Evolutionary conservation across 768 basidiomycete genomes (phyloP), one percentile per base, ranked within the genome.

Genomic region (Suillus tomentosus): DNA sequence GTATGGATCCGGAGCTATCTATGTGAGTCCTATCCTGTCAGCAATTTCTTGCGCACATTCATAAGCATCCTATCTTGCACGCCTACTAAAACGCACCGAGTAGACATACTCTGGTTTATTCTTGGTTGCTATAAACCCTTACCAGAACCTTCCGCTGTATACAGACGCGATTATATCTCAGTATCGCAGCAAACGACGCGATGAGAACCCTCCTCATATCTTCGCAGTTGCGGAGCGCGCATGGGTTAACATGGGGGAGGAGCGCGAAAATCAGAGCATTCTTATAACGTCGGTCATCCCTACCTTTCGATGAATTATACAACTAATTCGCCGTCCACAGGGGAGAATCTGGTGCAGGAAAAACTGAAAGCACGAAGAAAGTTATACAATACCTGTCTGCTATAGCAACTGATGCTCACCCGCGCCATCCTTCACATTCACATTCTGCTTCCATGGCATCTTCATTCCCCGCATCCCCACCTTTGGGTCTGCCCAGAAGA

Each of bases 371-470:
- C 78, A 93, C 92, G 15, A 99, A 99, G 84, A 99, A 99, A 73
- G 96, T 99, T 71, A 99, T 99, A 62, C 97, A 99, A 75, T 99
- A 99, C 78, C 87, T 99, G 48, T 96, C 97, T 1, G 94, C 97
- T 8, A 98, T 99, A 69, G 97, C 97, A 2, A 87, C 93, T 13
- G 93, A 95, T 69, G 81, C 85, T 2, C 86, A 92, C 69, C 78
- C 80, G 19, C 73, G 82, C 17, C 72, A 82, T 3, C 77, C 84
- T 24, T 85, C 90, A 0, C 90, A 92, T 73, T 85, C 89, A 9
- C 87, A 87, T 56, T 84, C 90, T 5, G 81, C 88, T 2, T 89
- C 89, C 2, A 74, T 91, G 14, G 77, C 85, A 39, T 77, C 81
- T 2, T 77, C 86, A 1, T 85, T 82, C 65, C 72, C 85, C 0